Evolutionary conservation across 2,329 filamentous ascomycete species (phyloP), one percentile per base, ranked within the genome.

Genomic region (Ophiocordyceps sinensis): DNA sequence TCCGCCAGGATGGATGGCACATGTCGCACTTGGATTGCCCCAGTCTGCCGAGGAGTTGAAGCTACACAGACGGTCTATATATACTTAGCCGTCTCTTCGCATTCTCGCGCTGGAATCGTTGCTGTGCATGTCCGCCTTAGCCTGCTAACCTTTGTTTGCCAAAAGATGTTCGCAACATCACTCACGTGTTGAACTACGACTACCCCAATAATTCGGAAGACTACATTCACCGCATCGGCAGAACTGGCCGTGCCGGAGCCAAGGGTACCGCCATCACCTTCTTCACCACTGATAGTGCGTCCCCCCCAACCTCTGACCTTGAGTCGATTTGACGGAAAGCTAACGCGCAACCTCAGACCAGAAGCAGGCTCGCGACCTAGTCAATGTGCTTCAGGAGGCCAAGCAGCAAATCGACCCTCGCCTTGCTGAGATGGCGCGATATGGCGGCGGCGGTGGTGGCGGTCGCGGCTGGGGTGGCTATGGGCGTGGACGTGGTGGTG

Each of bases 161-260:
- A 57, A 61, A 95, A 96, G 91, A 98, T 83, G 91, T 98, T 73
- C 89, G 88, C 71, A 94, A 98, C 77, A 98, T 98, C 73, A 96
- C 91, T 69, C 91, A 98, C 72, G 91, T 98, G 69, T 77, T 98
- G 71, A 96, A 96, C 80, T 95, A 96, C 85, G 91, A 96, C 66
- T 96, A 96, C 68, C 89, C 89, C 65, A 96, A 96, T 74, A 96
- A 96, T 68, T 79, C 91, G 57, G 91, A 98, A 71, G 89, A 96
- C 61, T 96, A 96, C 59, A 94, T 96, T 53, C 91, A 95, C 62
- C 84, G 91, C 64, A 91, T 89, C 64, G 91, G 91, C 57, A 84
- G 91, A 69, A 96, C 91, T 55, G 89, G 91, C 56, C 85, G 89
- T 73, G 89, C 91, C 60, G 91, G 91, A 69, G 82, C 82, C 57